A percentile compares a stretch with the other conserved stretches of the same genome.
Conservation (phyloP, 768 basidiomycete species). For the Rossbeevera mucosa region DNA sequence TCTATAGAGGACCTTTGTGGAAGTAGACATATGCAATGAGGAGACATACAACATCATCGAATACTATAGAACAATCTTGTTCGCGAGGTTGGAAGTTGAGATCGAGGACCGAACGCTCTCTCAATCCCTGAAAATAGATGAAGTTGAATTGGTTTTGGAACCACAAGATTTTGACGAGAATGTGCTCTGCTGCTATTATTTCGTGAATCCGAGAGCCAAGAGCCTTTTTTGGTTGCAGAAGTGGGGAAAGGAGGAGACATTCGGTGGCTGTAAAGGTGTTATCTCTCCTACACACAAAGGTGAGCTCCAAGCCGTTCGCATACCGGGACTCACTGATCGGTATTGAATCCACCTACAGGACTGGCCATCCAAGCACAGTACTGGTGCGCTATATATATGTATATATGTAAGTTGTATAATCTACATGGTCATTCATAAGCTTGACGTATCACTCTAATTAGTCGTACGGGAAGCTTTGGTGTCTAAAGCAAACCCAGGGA, state of each 20-base stretch:
- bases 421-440: neutral
- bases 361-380: constrained; percentile 34
- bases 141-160: constrained; percentile 46
- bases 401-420: constrained; percentile 3
- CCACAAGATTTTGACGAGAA: constrained; percentile 21
- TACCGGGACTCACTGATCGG: too few relatives aligned
- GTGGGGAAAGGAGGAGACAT: neutral
- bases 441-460: constrained; percentile 5
- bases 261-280: too few relatives aligned
- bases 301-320: neutral
- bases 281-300: neutral
- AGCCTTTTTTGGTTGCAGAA: constrained; percentile 47
- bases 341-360: constrained; percentile 16
- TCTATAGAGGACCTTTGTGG: constrained; percentile 50
- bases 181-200: constrained; percentile 47
- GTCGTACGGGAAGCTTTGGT: neutral
- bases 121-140: constrained; percentile 22
- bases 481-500: constrained; percentile 1
- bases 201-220: constrained; percentile 42
- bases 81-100: constrained; percentile 16
- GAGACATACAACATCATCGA: constrained; percentile 32
- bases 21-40: constrained; percentile 46
- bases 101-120: constrained; percentile 11
- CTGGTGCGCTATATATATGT: constrained; percentile 29
- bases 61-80: constrained; percentile 24